Evolutionary conservation across 202 grass and related monocot genomes (phyloP).

Genomic region (Zizania palustris): DNA sequence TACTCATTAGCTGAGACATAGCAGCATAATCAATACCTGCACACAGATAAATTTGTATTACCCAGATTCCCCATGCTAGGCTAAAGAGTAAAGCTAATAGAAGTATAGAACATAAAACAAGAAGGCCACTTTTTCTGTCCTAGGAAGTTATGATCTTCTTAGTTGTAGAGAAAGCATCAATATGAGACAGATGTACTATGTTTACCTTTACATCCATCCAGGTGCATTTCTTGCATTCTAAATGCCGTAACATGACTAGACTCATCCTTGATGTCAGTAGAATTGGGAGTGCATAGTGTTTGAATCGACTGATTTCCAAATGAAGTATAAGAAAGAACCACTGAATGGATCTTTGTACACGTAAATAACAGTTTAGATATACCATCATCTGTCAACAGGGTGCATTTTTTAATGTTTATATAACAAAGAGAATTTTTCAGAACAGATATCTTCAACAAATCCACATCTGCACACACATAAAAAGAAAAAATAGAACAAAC

Average conservation of each 20-base stretch:
- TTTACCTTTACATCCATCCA: conserved; percentile 77
- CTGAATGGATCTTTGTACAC: conserved; percentile 65
- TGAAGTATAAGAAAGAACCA: conserved; percentile 74
- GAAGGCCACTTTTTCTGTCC: not conserved
- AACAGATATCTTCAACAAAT: conserved; percentile 54
- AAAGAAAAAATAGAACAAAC: conserved; percentile 18
- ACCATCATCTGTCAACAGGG: conserved; percentile 64
- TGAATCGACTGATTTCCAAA: conserved; percentile 67
- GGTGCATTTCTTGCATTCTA: conserved; percentile 60
- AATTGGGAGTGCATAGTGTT: conserved; percentile 39
- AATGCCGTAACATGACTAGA: conserved; percentile 54
- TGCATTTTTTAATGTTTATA: conserved; percentile 85
- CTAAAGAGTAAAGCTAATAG: conserved; percentile 4
- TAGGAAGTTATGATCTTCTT: conserved; percentile 24
- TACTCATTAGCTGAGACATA: conserved; percentile 65
- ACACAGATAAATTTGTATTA: conserved; percentile 40
- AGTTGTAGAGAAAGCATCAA: not conserved
- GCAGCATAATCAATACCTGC: conserved; percentile 56
- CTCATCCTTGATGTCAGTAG: conserved; percentile 36
- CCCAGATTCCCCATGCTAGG: conserved; percentile 18
- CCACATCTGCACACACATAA: conserved; percentile 51
- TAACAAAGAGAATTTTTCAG: conserved; percentile 66
- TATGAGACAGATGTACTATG: conserved; percentile 28
- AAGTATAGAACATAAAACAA: not conserved
- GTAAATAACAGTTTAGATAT: conserved; percentile 66